phyloP scores from a whole-genome alignment of 2,329 filamentous ascomycete species.

The Pseudogymnoascus sp. region DNA sequence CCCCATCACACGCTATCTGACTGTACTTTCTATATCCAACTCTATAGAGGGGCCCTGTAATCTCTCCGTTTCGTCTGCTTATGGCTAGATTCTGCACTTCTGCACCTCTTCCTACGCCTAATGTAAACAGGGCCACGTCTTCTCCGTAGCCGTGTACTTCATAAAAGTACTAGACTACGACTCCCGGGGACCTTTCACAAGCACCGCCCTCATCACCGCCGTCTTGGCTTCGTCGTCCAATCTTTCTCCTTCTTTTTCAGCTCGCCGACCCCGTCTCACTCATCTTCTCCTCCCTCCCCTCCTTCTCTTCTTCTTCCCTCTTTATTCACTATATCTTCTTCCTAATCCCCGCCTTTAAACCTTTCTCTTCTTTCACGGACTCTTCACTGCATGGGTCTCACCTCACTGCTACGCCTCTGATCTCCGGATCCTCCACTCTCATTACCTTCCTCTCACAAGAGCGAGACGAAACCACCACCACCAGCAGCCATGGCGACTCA shows the following conservation, averaged over 20 bases:
- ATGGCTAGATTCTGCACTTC: neutral
- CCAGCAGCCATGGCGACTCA: conserved; percentile 4
- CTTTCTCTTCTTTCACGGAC: neutral
- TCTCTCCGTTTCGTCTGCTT: conserved; percentile 1
- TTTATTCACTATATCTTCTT: neutral
- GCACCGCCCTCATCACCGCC: neutral
- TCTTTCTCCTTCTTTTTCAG: conserved; percentile 7
- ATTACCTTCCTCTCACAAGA: neutral
- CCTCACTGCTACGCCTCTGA: neutral
- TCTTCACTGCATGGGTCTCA: neutral
- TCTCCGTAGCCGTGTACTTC: neutral
- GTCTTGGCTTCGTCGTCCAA: conserved; percentile 3
- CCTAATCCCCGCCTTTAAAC: neutral
- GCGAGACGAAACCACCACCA: conserved; percentile 1
- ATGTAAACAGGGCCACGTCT: conserved; percentile 3
- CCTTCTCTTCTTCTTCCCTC: neutral
- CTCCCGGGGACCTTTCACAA: neutral
- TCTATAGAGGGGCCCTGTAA: conserved; percentile 1
- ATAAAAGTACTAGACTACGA: neutral
- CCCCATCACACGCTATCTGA: neutral
- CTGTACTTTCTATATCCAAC: neutral
- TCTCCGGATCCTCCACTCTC: conserved; percentile 5
- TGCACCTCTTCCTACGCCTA: neutral
- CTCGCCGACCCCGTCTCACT: conserved; percentile 4
- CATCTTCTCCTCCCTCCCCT: neutral